Evolutionary conservation across 73 alveolate genomes (phyloP).

Genomic region (Stentor coeruleus): DNA sequence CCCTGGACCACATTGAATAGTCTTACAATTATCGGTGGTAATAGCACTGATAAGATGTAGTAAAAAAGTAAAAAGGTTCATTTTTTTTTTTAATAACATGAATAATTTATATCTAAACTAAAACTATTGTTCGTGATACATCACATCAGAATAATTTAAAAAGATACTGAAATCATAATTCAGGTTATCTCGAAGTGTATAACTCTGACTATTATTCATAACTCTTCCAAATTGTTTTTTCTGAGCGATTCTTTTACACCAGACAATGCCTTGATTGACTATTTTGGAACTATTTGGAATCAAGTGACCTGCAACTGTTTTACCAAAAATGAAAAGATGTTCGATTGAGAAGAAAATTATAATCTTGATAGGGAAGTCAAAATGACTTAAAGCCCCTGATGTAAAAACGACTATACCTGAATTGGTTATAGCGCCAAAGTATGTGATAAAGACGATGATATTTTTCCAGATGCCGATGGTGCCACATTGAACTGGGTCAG

Average conservation of each 20-base stretch:
- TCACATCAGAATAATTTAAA: no score
- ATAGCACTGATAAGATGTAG: no score
- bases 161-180: no score
- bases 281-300: background rate
- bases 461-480: conserved; percentile 17
- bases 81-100: no score
- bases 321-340: background rate
- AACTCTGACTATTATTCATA: no score
- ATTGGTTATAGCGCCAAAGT: background rate
- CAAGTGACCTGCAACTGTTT: background rate
- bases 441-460: background rate
- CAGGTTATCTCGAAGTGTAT: no score
- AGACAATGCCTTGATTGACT: background rate
- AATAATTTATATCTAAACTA: no score
- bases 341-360: background rate
- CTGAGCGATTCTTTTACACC: conserved; percentile 12
- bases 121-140: no score
- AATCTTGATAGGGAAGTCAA: background rate
- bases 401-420: conserved; percentile 8
- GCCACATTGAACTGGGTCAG: conserved; percentile 1
- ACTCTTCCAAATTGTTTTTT: background rate
- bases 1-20: background rate
- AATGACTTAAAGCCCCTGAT: background rate
- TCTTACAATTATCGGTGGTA: background rate
- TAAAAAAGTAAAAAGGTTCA: no score